A percentile compares a stretch with the other conserved stretches of the same genome.
Conservation (phyloP, 176 grass and related monocot genomes). For the Musa troglodytarum region DNA sequence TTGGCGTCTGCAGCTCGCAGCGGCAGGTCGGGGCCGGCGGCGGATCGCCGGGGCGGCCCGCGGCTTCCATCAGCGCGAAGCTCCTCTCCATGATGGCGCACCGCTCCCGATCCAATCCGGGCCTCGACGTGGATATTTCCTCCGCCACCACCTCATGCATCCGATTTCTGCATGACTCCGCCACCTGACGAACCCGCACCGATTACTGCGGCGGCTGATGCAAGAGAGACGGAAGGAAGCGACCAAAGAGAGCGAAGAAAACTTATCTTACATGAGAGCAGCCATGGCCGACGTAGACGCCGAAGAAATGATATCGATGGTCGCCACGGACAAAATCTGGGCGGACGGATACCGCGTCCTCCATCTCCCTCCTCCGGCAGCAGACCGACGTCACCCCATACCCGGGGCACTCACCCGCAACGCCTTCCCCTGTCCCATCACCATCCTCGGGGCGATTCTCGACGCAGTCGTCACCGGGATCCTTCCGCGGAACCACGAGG, state of each 20-base stretch:
- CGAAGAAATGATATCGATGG: constrained; percentile 57
- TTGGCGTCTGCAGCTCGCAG: constrained; percentile 60
- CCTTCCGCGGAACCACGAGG: neutral
- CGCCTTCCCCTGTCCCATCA: neutral
- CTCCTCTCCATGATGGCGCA: constrained; percentile 50
- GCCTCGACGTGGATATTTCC: constrained; percentile 28
- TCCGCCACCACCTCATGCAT: constrained; percentile 72
- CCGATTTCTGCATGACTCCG: constrained; percentile 48
- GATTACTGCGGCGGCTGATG: too few species aligned
- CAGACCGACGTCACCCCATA: constrained; percentile 61
- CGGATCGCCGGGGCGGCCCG: constrained; percentile 1
- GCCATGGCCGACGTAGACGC: constrained; percentile 79
- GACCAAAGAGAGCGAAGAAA: neutral
- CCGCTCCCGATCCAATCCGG: constrained; percentile 26
- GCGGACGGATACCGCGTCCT: constrained; percentile 48
- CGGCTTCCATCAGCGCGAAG: constrained; percentile 69
- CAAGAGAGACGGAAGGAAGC: neutral
- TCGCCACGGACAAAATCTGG: constrained; percentile 30
- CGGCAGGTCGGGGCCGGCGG: constrained; percentile 32
- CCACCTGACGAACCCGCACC: constrained; percentile 43
- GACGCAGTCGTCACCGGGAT: neutral
- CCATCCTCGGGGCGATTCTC: neutral
- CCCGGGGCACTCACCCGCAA: neutral
- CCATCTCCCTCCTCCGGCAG: constrained; percentile 78
- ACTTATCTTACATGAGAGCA: constrained; percentile 61